Percentiles rank a stretch among this genome's conserved stretches.
Evolutionary conservation across 1,139 yeast genomes (phyloP).

Genomic region (Starmera stellimalicola): DNA sequence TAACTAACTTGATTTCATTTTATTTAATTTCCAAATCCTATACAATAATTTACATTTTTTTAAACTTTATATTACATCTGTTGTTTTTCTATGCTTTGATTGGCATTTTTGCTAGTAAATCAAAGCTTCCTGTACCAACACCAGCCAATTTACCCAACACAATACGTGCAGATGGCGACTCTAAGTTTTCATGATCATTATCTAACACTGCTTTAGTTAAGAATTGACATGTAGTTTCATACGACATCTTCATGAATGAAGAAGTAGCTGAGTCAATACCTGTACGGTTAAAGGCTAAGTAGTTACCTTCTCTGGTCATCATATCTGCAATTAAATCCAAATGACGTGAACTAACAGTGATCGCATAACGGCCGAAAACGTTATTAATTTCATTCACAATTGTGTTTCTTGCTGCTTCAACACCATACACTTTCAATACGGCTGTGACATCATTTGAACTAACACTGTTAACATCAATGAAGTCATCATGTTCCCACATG

Average conservation of each 20-base stretch:
- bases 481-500: constrained; percentile 97
- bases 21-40: not conserved
- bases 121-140: constrained; percentile 97
- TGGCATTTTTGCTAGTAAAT: constrained; percentile 66
- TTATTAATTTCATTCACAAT: constrained; percentile 93
- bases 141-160: constrained; percentile 86
- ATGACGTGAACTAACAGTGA: constrained; percentile 87
- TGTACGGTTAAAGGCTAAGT: constrained; percentile 94
- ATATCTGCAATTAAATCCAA: constrained; percentile 94
- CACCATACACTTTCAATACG: constrained; percentile 88
- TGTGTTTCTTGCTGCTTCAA: constrained; percentile 97
- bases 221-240: constrained; percentile 97
- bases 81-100: not conserved
- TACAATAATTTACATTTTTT: not conserved
- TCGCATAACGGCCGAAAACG: constrained; percentile 95
- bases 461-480: constrained; percentile 80
- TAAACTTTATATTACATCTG: not conserved
- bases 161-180: constrained; percentile 90
- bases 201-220: constrained; percentile 93
- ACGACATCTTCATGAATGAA: constrained; percentile 97
- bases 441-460: constrained; percentile 90
- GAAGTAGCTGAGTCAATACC: constrained; percentile 96
- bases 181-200: constrained; percentile 80
- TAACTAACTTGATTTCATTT: not conserved
- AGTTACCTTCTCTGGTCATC: constrained; percentile 99